A percentile compares a stretch with the other conserved stretches of the same genome.
These are phyloP conservation scores for Angomonas desouzai DNA, from an alignment of 208 protist species.

Conservation along the genomic window DNA sequence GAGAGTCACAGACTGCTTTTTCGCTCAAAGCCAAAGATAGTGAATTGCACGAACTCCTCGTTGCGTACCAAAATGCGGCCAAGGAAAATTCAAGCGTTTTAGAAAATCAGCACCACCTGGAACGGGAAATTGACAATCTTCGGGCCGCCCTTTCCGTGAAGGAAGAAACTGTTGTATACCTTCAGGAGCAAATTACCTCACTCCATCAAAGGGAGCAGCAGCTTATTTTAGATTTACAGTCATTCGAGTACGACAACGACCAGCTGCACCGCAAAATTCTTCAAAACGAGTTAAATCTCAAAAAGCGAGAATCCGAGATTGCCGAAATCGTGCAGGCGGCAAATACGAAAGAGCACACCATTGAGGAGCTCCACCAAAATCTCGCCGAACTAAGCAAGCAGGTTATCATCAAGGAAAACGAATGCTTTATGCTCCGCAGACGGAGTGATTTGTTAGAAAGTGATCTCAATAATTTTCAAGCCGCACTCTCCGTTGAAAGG, in stretches of 20 bases:
- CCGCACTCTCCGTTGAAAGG: conserved; percentile 27
- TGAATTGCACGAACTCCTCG: conserved; percentile 68
- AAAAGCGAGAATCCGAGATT: conserved; percentile 39
- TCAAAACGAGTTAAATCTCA: conserved; percentile 31
- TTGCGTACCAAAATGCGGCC: conserved; percentile 65
- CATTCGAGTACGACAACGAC: conserved; percentile 77
- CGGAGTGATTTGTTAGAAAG: conserved; percentile 48
- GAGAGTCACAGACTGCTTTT: conserved; percentile 54
- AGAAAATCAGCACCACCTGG: conserved; percentile 53
- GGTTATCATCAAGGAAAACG: conserved; percentile 73
- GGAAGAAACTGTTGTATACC: conserved; percentile 61
- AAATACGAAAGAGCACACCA: conserved; percentile 41
- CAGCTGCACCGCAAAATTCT: conserved; percentile 66
- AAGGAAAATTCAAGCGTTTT: conserved; percentile 53
- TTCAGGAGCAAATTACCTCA: conserved; percentile 69
- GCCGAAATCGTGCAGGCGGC: conserved; percentile 50
- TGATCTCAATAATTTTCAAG: conserved; percentile 44
- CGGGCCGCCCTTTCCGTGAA: conserved; percentile 63
- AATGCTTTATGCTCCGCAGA: conserved; percentile 60
- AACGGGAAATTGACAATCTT: conserved; percentile 65
- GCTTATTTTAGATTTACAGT: conserved; percentile 68
- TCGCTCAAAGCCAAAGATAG: conserved; percentile 68
- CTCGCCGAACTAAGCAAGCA: conserved; percentile 79
- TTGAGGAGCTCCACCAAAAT: conserved; percentile 78
- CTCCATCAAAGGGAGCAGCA: conserved; percentile 79